Base-by-base conservation (phyloP, 352 stramenopile species). In the Phytophthora palmivora region DNA sequence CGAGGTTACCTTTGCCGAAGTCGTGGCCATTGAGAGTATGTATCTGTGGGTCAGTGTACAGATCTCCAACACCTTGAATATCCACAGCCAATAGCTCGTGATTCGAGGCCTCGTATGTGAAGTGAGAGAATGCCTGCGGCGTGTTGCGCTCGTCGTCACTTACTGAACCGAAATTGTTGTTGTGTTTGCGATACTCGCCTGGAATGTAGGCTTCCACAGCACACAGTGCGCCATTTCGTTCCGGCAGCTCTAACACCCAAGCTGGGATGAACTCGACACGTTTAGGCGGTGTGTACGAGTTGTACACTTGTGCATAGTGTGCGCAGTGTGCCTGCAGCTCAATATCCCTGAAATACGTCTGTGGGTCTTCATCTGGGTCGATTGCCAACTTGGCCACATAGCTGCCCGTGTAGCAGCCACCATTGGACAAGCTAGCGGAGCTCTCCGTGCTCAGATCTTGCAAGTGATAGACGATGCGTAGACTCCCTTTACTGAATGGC, bases 21-120 rank as follows among this genome's bases (percentile, higher is more conserved):
- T 96, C 82, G 53, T 92, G 70, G 11, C 84, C 84, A 38, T 94
- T 92, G 10, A 92, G 75, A n/a, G 87, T 96, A 72, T 91, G 87
- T 54, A 96, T 92, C 67, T 92, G 96, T 21, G 96, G 96, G 66
- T 98, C 96, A n/a, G 96, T 98, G 76, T 98, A 98, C 22, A 98
- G 71, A 76, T 98, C 95, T 8, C 90, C 94, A 5, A 98, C 92
- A 37, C 96, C 96, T 66, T 98, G 96, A 64, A 98, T 96, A 57
- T 98, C 96, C 15, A 97, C 94, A 3, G 97, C 94, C 14, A 98
- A 78, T 34, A 97, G 69, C 48, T 91, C 84, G 54, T 97, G 94
- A 65, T 97, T 79, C 2, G 91, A 98, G 9, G 84, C 89, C 58
- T 98, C 96, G 57, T 98, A 98, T 39, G 91, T 97, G 60, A 97